phyloP scores from a whole-genome alignment of 2,329 filamentous ascomycete species.

The Cercospora sp. region DNA sequence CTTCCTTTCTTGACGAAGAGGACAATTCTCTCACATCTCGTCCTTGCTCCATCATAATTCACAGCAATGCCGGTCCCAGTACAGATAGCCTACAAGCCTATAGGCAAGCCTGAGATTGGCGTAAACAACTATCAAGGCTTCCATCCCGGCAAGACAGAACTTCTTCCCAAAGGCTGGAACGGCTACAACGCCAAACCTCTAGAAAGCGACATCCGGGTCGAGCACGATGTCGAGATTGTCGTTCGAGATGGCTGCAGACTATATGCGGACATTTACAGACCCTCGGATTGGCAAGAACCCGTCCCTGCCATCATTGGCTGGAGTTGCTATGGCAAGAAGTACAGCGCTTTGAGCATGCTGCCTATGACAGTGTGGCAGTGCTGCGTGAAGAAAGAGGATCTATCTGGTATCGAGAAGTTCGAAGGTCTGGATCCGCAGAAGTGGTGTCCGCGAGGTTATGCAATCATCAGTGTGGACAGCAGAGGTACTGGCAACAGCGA shows the following conservation, averaged over 20 bases:
- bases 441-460: constrained; percentile 39
- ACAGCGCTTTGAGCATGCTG: constrained; percentile 42
- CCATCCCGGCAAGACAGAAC: constrained; percentile 43
- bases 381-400: constrained; percentile 36
- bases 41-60: not conserved
- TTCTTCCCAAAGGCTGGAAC: constrained; percentile 43
- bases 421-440: constrained; percentile 45
- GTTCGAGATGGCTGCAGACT: constrained; percentile 47
- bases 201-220: constrained; percentile 44
- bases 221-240: constrained; percentile 49
- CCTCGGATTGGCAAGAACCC: constrained; percentile 37
- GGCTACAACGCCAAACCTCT: constrained; percentile 41
- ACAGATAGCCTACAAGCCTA: constrained; percentile 32
- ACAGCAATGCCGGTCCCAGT: constrained; percentile 17
- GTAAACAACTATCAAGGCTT: constrained; percentile 47
- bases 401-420: constrained; percentile 44
- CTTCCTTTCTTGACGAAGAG: not conserved
- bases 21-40: not conserved
- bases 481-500: constrained; percentile 39
- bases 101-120: constrained; percentile 41
- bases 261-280: constrained; percentile 50
- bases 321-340: constrained; percentile 51
- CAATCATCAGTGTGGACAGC: constrained; percentile 38
- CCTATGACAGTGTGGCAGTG: constrained; percentile 44
- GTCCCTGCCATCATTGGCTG: constrained; percentile 49